Evolutionary conservation across 2,329 filamentous ascomycete species (phyloP).

Genomic region (Aspergillus alliaceus): DNA sequence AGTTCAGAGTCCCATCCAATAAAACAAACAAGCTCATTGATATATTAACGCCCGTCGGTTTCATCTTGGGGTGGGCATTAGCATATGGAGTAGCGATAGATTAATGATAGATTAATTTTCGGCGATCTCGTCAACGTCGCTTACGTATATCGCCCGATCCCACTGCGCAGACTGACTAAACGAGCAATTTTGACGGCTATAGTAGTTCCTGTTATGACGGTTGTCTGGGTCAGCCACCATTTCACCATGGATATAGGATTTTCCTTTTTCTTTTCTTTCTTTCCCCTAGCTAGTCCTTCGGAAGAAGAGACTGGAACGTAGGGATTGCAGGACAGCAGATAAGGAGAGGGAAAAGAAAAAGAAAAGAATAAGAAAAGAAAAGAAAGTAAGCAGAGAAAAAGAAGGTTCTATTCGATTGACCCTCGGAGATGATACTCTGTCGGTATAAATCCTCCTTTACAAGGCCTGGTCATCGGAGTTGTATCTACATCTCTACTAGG

Average conservation of each 20-base stretch:
- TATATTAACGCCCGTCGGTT: background rate
- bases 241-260: background rate
- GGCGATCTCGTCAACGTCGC: conserved; percentile 7
- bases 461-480: too few species aligned
- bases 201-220: background rate
- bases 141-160: conserved; percentile 19
- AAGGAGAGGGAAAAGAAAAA: background rate
- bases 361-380: background rate
- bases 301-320: background rate
- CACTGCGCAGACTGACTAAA: conserved; percentile 15
- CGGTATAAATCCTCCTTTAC: background rate
- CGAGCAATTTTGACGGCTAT: conserved; percentile 16
- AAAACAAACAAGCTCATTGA: background rate
- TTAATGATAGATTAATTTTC: conserved; percentile 4
- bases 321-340: too few species aligned
- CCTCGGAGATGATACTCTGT: background rate
- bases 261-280: background rate
- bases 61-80: background rate
- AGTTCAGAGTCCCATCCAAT: background rate
- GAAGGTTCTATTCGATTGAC: background rate
- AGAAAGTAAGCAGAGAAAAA: background rate
- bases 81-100: background rate
- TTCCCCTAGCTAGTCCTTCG: background rate
- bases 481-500: too few species aligned
- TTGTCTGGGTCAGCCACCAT: background rate